phyloP scores from a whole-genome alignment of 2,329 filamentous ascomycete genomes.

The Penicillium oxalicum region DNA sequence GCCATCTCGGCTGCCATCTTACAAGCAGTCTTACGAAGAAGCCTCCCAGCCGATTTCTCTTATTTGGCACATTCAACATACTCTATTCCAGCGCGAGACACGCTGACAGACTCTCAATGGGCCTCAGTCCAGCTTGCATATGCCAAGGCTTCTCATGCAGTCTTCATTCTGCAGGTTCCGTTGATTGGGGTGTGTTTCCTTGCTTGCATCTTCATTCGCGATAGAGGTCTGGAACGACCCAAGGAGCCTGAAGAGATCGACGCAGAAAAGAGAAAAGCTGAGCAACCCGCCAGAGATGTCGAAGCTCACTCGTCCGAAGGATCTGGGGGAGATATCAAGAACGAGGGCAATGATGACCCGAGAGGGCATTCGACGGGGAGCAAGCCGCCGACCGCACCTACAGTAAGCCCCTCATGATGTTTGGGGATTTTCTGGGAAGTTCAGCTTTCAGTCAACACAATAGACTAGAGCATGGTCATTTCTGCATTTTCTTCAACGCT shows the following conservation, averaged over 20 bases:
- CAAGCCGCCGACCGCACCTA: no score
- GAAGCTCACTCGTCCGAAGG: conserved; percentile 10
- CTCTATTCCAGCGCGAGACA: conserved; percentile 25
- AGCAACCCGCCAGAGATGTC: conserved; percentile 19
- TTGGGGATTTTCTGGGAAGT: no score
- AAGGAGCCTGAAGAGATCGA: conserved; percentile 28
- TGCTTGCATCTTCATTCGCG: conserved; percentile 48
- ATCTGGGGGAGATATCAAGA: background rate
- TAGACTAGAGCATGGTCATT: no score
- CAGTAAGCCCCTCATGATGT: no score
- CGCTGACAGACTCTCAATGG: conserved; percentile 31
- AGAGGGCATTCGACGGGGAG: no score
- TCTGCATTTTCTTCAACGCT: no score
- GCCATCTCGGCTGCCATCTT: conserved; percentile 52
- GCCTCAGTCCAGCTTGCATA: conserved; percentile 46
- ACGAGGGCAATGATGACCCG: no score
- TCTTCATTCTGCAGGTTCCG: conserved; percentile 54
- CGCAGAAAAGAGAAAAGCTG: conserved; percentile 25
- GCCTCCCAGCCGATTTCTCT: conserved; percentile 36
- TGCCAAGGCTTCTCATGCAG: conserved; percentile 48
- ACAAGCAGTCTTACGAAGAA: conserved; percentile 32
- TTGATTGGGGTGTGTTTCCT: conserved; percentile 48
- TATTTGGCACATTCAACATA: conserved; percentile 39
- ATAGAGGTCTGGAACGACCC: conserved; percentile 42
- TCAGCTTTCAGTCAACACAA: no score